These are phyloP conservation scores for Simmondsia chinensis DNA, from an alignment of 148 eudicot species.

Conservation along the genomic window DNA sequence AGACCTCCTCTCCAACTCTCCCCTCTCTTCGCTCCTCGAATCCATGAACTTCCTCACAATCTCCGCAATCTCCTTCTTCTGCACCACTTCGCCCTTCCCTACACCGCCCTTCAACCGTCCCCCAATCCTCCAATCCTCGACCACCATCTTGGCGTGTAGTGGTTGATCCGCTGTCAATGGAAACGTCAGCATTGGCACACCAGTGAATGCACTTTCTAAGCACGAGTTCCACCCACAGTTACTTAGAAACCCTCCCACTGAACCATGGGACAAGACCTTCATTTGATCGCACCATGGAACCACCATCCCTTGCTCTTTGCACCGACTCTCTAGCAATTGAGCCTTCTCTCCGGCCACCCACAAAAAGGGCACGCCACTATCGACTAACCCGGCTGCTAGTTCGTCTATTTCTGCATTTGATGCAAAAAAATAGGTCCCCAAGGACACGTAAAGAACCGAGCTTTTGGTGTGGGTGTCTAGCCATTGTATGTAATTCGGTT, in stretches of 20 bases:
- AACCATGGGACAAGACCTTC: slow-evolving; percentile 5
- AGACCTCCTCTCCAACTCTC: neutral
- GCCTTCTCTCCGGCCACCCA: neutral
- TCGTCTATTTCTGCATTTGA: too few species aligned
- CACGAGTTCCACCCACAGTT: slow-evolving; percentile 13
- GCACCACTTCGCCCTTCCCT: too few species aligned
- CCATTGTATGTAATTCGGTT: too few species aligned
- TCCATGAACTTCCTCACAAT: slow-evolving; percentile 10
- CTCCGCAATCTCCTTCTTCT: too few species aligned
- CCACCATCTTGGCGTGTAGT: slow-evolving; percentile 1
- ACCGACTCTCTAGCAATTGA: neutral
- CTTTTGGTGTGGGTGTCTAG: too few species aligned
- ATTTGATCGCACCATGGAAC: slow-evolving; percentile 16
- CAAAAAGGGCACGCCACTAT: slow-evolving; percentile 1
- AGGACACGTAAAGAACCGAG: slow-evolving; percentile 6
- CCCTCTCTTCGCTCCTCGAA: slow-evolving; percentile 3
- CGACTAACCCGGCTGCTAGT: slow-evolving; percentile 3
- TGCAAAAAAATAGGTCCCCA: slow-evolving; percentile 2
- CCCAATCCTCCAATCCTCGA: slow-evolving; percentile 6
- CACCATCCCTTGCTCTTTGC: slow-evolving; percentile 4
- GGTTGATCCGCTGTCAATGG: slow-evolving; percentile 7
- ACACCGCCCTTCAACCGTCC: slow-evolving; percentile 1
- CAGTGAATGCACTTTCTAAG: slow-evolving; percentile 7
- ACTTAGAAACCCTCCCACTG: neutral
- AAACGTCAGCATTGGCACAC: slow-evolving; percentile 9